A percentile compares a stretch with the other conserved stretches of the same genome.
These are phyloP conservation scores for Coniferiporia weirii DNA, from an alignment of 1,284 basidiomycete species.

Conservation along the genomic window DNA sequence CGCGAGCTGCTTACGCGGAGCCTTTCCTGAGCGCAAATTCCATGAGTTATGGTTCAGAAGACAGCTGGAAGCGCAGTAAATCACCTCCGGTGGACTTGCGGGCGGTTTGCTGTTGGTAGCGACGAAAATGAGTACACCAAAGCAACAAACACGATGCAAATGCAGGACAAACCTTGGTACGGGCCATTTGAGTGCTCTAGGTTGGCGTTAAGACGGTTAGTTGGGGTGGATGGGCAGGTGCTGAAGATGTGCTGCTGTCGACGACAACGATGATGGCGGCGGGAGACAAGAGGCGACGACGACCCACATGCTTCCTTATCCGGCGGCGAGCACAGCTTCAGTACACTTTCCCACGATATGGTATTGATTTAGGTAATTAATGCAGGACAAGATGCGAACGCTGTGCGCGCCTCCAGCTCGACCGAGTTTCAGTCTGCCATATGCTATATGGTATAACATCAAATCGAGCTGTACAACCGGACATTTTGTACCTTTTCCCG, in stretches of 20 bases:
- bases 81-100: constrained; percentile 79
- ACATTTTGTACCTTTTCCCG: too few relatives aligned
- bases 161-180: constrained; percentile 56
- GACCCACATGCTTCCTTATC: background rate
- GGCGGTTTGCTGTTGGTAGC: constrained; percentile 63
- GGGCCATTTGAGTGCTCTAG: constrained; percentile 47
- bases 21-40: constrained; percentile 52
- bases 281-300: constrained; percentile 11
- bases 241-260: constrained; percentile 5
- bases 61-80: constrained; percentile 27
- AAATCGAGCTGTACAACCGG: too few relatives aligned
- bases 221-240: background rate
- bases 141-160: constrained; percentile 15
- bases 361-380: too few relatives aligned
- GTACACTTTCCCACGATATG: too few relatives aligned
- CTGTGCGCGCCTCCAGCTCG: too few relatives aligned
- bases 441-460: too few relatives aligned
- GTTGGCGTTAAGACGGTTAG: background rate
- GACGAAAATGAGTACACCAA: constrained; percentile 24
- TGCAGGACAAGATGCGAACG: too few relatives aligned
- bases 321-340: background rate
- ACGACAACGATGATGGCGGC: constrained; percentile 12
- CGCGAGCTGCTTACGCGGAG: constrained; percentile 85
- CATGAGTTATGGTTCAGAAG: constrained; percentile 21
- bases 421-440: too few relatives aligned